phyloP scores from a whole-genome alignment of 2,329 filamentous ascomycete genomes.

The Alternaria sp. region DNA sequence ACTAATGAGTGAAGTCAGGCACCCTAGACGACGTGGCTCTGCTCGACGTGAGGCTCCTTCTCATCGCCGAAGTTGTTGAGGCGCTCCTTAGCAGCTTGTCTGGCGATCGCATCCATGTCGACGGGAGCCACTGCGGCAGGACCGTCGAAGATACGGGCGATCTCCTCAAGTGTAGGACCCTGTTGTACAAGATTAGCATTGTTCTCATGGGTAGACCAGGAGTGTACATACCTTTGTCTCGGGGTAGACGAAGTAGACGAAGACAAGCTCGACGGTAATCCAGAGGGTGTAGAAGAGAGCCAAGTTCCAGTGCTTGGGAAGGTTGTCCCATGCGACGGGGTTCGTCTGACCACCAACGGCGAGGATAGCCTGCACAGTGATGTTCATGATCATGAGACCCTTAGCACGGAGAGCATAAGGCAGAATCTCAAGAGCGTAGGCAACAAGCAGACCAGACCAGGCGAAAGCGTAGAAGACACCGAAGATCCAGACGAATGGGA shows the following conservation, averaged over 20 bases:
- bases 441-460: constrained; percentile 65
- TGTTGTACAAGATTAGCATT: not conserved
- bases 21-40: not conserved
- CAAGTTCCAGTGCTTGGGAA: constrained; percentile 65
- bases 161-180: constrained; percentile 72
- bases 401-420: constrained; percentile 58
- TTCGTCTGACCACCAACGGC: constrained; percentile 67
- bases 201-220: not conserved
- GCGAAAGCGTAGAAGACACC: constrained; percentile 61
- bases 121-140: constrained; percentile 55
- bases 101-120: constrained; percentile 31
- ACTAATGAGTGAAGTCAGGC: not conserved
- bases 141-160: constrained; percentile 73
- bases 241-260: constrained; percentile 56
- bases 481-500: constrained; percentile 60
- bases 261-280: constrained; percentile 65
- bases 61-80: constrained; percentile 19
- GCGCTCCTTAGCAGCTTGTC: constrained; percentile 23
- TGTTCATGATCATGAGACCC: constrained; percentile 64
- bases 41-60: constrained; percentile 21
- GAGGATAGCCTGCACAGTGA: constrained; percentile 68
- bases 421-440: constrained; percentile 59
- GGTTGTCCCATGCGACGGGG: constrained; percentile 66
- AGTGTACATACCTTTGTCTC: constrained; percentile 59
- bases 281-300: constrained; percentile 70